phyloP scores from a whole-genome alignment of 108 stramenopile species.

The Skeletonema potamos region DNA sequence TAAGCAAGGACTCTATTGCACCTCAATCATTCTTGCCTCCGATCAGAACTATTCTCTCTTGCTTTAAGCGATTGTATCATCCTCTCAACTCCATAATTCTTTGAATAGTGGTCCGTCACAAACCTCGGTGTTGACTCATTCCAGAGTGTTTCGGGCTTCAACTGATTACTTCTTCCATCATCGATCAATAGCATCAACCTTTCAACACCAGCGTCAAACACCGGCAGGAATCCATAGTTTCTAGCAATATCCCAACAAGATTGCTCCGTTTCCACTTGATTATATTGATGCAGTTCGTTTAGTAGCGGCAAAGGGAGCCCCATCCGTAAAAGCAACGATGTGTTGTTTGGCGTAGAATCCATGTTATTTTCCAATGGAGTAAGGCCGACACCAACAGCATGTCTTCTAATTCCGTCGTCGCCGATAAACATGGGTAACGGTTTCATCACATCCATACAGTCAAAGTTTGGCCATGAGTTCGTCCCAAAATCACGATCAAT shows the following conservation, averaged over 20 bases:
- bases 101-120: conserved; percentile 34
- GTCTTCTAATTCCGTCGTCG: conserved; percentile 30
- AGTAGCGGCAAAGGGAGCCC: conserved; percentile 7
- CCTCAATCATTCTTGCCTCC: no score
- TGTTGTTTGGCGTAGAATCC: no score
- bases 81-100: conserved; percentile 15
- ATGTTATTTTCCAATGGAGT: conserved; percentile 25
- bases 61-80: no score
- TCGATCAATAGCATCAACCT: conserved; percentile 24
- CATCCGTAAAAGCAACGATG: conserved; percentile 10
- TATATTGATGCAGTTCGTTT: neutral
- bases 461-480: conserved; percentile 58
- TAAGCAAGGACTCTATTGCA: no score
- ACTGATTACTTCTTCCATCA: neutral
- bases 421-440: conserved; percentile 58
- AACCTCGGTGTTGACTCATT: conserved; percentile 18
- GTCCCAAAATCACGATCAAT: conserved; percentile 78
- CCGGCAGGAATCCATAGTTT: conserved; percentile 22
- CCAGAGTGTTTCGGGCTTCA: conserved; percentile 16
- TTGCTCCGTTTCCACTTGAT: neutral
- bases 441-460: conserved; percentile 51
- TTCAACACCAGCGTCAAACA: conserved; percentile 55
- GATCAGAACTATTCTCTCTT: no score
- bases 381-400: conserved; percentile 34
- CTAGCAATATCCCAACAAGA: conserved; percentile 20